A percentile compares a stretch with the other conserved stretches of the same genome.
These are phyloP conservation scores for Primulina eburnea DNA, from an alignment of 257 asterid species.

Conservation along the genomic window DNA sequence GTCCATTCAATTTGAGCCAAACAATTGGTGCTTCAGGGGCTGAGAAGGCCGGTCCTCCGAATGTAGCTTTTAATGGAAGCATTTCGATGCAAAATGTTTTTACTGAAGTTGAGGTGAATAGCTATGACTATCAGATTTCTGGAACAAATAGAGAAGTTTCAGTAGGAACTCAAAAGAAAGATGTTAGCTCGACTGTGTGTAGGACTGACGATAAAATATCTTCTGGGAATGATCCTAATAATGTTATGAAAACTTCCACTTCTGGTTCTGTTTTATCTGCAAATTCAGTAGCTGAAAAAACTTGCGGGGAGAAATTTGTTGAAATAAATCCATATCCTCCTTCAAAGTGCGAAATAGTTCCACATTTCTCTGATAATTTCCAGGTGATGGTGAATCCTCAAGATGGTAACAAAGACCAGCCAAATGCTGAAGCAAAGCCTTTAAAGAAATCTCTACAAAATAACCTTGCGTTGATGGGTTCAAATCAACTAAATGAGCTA, in stretches of 20 bases:
- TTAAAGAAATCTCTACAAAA: constrained; percentile 37
- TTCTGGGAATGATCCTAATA: constrained; percentile 35
- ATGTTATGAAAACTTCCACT: constrained; percentile 31
- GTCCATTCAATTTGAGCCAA: constrained; percentile 45
- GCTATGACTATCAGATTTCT: constrained; percentile 34
- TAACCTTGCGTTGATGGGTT: constrained; percentile 22
- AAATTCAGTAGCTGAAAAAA: constrained; percentile 29
- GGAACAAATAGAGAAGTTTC: constrained; percentile 36
- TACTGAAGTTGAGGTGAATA: constrained; percentile 33
- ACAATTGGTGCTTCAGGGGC: constrained; percentile 33
- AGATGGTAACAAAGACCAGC: constrained; percentile 21
- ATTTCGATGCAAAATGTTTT: constrained; percentile 35
- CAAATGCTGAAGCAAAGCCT: constrained; percentile 34
- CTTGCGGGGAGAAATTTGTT: constrained; percentile 31
- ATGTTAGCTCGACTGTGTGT: constrained; percentile 31
- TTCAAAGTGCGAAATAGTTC: constrained; percentile 26
- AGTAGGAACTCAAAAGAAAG: constrained; percentile 39
- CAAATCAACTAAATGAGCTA: constrained; percentile 33
- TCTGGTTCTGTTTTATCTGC: constrained; percentile 38
- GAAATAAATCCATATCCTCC: constrained; percentile 36
- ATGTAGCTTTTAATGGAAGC: constrained; percentile 45
- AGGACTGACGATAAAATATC: constrained; percentile 38
- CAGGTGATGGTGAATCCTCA: constrained; percentile 26
- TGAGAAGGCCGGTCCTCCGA: constrained; percentile 44
- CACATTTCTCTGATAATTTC: constrained; percentile 32